A percentile compares a stretch with the other conserved stretches of the same genome.
These are phyloP conservation scores for Keqinozyma sinolaborantium DNA, from an alignment of 1,139 yeast species.

Conservation along the genomic window DNA sequence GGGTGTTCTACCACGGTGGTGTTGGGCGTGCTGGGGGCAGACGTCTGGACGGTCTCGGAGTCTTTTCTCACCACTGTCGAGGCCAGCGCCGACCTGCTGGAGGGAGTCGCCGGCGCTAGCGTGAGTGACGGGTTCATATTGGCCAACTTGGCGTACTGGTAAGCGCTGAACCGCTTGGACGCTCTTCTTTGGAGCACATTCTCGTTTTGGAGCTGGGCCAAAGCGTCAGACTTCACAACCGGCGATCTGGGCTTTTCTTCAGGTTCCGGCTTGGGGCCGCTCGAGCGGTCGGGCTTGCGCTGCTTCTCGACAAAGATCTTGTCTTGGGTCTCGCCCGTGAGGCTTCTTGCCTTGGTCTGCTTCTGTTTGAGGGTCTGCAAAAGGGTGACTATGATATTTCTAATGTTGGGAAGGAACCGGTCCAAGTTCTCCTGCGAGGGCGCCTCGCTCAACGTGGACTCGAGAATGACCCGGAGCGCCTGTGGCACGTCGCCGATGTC, in stretches of 20 bases:
- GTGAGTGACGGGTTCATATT: conserved; percentile 38
- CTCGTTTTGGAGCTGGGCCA: conserved; percentile 14
- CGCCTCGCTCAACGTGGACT: conserved; percentile 80
- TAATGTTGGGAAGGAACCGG: conserved; percentile 74
- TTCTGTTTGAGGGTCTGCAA: conserved; percentile 79
- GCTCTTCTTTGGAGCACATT: conserved; percentile 73
- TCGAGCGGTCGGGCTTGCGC: not conserved
- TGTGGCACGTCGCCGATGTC: conserved; percentile 43
- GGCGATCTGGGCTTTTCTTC: not conserved
- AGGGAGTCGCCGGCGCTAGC: conserved; percentile 15
- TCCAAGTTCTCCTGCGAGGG: conserved; percentile 86
- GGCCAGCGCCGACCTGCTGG: conserved; percentile 12
- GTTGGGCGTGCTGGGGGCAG: not conserved
- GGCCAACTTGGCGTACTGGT: conserved; percentile 80
- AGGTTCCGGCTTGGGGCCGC: not conserved
- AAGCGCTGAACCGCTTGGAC: conserved; percentile 87
- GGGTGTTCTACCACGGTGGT: not conserved
- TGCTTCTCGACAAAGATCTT: not conserved
- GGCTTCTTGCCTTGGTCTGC: conserved; percentile 50
- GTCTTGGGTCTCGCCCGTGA: not conserved
- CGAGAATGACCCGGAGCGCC: conserved; percentile 63
- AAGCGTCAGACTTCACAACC: conserved; percentile 8
- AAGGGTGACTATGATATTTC: conserved; percentile 81
- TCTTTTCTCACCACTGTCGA: conserved; percentile 1
- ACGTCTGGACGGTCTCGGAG: not conserved